These are phyloP conservation scores for Plasmodiophora brassicae DNA, from an alignment of 208 protist genomes.

Conservation along the genomic window DNA sequence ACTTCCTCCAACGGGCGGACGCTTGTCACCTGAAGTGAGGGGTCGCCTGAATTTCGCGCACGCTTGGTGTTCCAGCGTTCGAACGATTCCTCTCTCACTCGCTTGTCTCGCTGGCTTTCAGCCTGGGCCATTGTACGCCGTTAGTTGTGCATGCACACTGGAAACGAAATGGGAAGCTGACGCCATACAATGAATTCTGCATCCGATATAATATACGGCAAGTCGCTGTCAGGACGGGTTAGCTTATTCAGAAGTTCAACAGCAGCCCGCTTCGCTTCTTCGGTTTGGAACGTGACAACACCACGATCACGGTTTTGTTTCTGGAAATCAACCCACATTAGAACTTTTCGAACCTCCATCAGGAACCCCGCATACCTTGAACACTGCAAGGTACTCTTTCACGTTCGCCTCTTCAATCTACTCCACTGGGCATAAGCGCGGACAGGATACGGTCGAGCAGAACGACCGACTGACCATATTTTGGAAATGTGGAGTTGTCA, in stretches of 20 bases:
- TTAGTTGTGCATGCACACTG: not conserved
- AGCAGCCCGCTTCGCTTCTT: not conserved
- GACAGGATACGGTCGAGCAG: too few species aligned
- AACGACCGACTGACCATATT: too few species aligned
- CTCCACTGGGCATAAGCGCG: too few species aligned
- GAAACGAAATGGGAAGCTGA: not conserved
- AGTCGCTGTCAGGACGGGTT: not conserved
- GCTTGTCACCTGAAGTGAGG: not conserved
- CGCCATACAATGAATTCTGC: not conserved
- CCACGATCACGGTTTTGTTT: not conserved
- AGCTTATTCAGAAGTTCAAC: not conserved
- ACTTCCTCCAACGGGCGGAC: not conserved
- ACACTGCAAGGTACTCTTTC: not conserved
- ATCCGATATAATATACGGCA: not conserved
- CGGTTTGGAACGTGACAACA: not conserved
- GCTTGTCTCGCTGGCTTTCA: not conserved
- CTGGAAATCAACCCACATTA: not conserved
- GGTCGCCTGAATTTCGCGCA: not conserved
- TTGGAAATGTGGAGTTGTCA: too few species aligned
- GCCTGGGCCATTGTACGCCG: not conserved
- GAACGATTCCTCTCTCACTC: not conserved
- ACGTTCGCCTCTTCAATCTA: constrained; percentile 10
- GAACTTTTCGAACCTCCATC: not conserved
- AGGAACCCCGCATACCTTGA: not conserved
- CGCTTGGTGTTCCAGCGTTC: not conserved